These are phyloP conservation scores for Barnettozyma botsteinii DNA, from an alignment of 805 yeast species.

Conservation along the genomic window DNA sequence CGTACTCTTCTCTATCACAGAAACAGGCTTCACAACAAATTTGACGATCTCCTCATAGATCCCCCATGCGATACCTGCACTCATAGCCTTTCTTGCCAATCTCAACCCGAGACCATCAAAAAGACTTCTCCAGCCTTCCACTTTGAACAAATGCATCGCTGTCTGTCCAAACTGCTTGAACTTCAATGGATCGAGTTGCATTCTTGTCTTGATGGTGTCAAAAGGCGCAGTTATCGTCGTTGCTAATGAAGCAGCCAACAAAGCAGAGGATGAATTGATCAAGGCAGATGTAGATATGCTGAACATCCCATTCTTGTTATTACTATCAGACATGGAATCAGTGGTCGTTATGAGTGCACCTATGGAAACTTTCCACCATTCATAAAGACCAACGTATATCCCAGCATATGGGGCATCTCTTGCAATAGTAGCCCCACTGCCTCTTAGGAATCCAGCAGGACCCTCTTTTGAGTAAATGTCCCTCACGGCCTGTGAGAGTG, in stretches of 20 bases:
- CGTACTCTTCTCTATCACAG: not conserved
- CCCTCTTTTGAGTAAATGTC: constrained; percentile 52
- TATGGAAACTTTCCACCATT: constrained; percentile 54
- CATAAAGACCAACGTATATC: constrained; percentile 79
- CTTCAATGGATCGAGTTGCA: constrained; percentile 62
- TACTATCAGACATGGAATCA: too few relatives aligned
- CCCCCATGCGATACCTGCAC: constrained; percentile 97
- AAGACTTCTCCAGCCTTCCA: constrained; percentile 48
- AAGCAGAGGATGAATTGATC: constrained; percentile 72
- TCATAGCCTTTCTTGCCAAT: constrained; percentile 75
- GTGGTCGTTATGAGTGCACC: constrained; percentile 40
- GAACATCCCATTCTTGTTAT: too few relatives aligned
- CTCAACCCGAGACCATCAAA: constrained; percentile 84
- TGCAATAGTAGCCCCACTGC: constrained; percentile 79
- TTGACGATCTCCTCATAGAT: constrained; percentile 84
- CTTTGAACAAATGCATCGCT: constrained; percentile 30
- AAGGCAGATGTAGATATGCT: constrained; percentile 41
- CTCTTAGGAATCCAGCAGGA: constrained; percentile 70
- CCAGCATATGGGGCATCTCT: constrained; percentile 98
- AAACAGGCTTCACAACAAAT: constrained; percentile 6
- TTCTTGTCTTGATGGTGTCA: constrained; percentile 87
- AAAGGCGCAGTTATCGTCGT: constrained; percentile 91
- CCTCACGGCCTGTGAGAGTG: constrained; percentile 53
- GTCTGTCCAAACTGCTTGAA: constrained; percentile 41
- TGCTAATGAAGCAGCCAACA: constrained; percentile 69